phyloP scores from a whole-genome alignment of 768 basidiomycete genomes.

The Rhodocollybia butyracea region DNA sequence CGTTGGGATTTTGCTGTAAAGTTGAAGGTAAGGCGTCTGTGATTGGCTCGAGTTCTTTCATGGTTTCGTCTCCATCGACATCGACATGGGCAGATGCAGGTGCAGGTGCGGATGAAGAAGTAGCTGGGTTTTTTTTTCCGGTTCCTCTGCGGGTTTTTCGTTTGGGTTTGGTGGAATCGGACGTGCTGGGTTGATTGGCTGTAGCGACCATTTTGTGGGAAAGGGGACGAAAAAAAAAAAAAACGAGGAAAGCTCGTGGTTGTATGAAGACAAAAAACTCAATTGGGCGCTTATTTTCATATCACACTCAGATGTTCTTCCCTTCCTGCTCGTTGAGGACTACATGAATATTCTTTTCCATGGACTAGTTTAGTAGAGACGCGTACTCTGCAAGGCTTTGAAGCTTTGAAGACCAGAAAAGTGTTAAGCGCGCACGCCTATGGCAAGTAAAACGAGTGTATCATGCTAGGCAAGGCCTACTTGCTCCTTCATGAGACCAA shows the following conservation, averaged over 20 bases:
- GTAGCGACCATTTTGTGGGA: conserved; percentile 37
- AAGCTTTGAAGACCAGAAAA: too few relatives aligned
- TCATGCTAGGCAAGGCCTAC: too few relatives aligned
- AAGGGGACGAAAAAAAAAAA: background rate
- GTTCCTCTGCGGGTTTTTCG: conserved; percentile 42
- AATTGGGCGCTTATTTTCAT: background rate
- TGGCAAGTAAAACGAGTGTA: too few relatives aligned
- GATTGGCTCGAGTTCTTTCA: conserved; percentile 17
- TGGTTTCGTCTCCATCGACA: conserved; percentile 29
- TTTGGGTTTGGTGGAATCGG: conserved; percentile 12
- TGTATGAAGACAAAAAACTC: background rate
- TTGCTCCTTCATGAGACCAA: too few relatives aligned
- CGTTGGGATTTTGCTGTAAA: background rate
- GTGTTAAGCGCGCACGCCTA: too few relatives aligned
- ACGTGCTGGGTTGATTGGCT: conserved; percentile 11
- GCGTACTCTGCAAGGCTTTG: too few relatives aligned
- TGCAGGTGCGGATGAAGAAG: too few relatives aligned
- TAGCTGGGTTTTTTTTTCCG: conserved; percentile 32
- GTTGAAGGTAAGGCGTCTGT: conserved; percentile 14
- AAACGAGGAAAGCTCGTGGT: background rate
- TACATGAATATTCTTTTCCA: too few relatives aligned
- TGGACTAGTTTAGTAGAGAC: too few relatives aligned
- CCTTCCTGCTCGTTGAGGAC: too few relatives aligned
- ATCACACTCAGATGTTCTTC: too few relatives aligned
- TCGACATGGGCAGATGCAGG: conserved; percentile 14